Percentiles rank a stretch among this genome's conserved stretches.
Evolutionary conservation across 495 filamentous ascomycete genomes (phyloP).

Genomic region (Penicillium atrosanguineum): DNA sequence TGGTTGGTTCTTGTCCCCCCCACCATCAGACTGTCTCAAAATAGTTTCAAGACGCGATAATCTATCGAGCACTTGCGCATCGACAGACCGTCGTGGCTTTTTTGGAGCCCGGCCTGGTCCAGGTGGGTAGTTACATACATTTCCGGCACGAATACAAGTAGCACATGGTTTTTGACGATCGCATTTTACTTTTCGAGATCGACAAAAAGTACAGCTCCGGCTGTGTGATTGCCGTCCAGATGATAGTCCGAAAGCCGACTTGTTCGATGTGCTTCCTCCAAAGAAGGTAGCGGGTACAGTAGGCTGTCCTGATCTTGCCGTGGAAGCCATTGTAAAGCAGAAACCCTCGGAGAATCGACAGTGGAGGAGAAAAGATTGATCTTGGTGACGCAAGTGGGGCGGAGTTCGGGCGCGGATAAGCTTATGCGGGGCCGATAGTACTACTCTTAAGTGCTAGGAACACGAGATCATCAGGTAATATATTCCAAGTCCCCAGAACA

Average conservation of each 20-base stretch:
- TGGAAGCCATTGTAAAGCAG: too few relatives aligned
- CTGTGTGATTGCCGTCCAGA: too few relatives aligned
- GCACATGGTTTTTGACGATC: slow-evolving; percentile 7
- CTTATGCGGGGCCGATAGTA: slow-evolving; percentile 1
- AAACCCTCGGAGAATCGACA: too few relatives aligned
- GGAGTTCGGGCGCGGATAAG: background rate
- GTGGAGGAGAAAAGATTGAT: too few relatives aligned
- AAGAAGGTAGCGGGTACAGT: too few relatives aligned
- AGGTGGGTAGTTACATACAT: slow-evolving; percentile 6
- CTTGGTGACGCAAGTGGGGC: too few relatives aligned
- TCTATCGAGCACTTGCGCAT: background rate
- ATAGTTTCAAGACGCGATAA: slow-evolving; percentile 6
- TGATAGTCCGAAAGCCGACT: too few relatives aligned
- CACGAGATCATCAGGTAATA: background rate
- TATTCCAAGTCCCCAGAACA: too few relatives aligned
- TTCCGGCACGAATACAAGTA: background rate
- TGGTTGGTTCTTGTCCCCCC: too few relatives aligned
- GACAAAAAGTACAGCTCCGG: slow-evolving; percentile 11
- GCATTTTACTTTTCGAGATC: slow-evolving; percentile 14
- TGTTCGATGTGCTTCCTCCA: too few relatives aligned
- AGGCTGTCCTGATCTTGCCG: too few relatives aligned
- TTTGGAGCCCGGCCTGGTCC: slow-evolving; percentile 10
- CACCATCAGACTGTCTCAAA: background rate
- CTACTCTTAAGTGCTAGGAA: background rate
- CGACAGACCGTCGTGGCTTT: background rate